Conservation (phyloP, 75 land plant genomes). For the Larix kaempferi region DNA sequence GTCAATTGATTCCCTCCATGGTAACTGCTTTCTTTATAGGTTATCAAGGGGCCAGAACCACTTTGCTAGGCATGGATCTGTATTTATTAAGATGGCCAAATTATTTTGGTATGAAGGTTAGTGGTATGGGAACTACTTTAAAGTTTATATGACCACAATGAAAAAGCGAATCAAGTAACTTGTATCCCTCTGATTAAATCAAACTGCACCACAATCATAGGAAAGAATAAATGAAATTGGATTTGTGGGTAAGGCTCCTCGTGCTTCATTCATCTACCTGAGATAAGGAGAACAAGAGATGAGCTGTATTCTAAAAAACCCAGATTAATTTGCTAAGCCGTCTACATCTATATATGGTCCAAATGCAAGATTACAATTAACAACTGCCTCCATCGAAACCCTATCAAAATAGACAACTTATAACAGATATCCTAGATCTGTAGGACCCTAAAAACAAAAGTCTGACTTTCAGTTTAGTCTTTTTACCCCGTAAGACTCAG, state of each 20-base stretch:
- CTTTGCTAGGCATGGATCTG: not conserved
- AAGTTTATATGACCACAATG: not conserved
- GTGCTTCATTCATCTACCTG: conserved; percentile 6
- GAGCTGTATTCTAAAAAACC: not conserved
- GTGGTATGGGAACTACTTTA: not conserved
- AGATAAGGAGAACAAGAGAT: not conserved
- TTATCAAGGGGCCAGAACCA: not conserved
- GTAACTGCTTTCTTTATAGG: not conserved
- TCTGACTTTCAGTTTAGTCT: too few species aligned
- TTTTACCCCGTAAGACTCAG: too few species aligned
- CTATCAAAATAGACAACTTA: too few species aligned
- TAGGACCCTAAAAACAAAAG: too few species aligned
- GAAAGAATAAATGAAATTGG: not conserved
- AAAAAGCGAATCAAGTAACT: not conserved
- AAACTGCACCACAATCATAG: not conserved
- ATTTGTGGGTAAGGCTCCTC: not conserved
- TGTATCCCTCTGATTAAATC: not conserved
- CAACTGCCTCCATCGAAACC: too few species aligned
- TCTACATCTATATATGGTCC: too few species aligned
- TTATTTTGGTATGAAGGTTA: not conserved
- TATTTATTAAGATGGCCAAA: not conserved
- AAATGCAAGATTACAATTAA: too few species aligned
- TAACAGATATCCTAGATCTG: too few species aligned
- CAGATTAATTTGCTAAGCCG: not conserved
- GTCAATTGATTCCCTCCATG: not conserved